Evolutionary conservation across 495 filamentous ascomycete genomes (phyloP), one percentile per base, ranked within the genome.

Genomic region (Penicillium steckii): DNA sequence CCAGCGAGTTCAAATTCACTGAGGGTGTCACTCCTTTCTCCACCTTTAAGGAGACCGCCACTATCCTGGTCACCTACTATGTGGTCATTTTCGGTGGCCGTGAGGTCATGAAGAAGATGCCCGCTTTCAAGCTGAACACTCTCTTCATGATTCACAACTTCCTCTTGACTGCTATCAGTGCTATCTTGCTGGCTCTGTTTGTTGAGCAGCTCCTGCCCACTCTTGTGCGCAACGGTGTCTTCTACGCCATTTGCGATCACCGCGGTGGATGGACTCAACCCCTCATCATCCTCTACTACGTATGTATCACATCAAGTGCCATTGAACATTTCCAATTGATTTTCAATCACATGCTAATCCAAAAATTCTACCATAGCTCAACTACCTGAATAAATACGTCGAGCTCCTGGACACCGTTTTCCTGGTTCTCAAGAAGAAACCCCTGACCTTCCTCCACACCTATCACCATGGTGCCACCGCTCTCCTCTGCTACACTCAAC

Each of bases 401-500:
- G 85, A 88, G 68, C 69, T 88, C 46, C 61, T 87, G 53, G 85
- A 88, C 65, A 88, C 85, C 50, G 75, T 84, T 62, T 88, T 88
- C 74, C 78, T 88, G 13, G 79, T 86, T 65, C 76, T 88, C 55
- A 88, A 88, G 74, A 88, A 87, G 78, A 88, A 88, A 69, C 85
- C 85, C n/a, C 66, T 88, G 68, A 88, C 85, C 60, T 88, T 88
- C 77, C 80, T 88, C 50, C 85, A 88, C 74, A 86, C 84, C 62
- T 88, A 88, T 67, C 85, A 88, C 76, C 85, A 88, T 67, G 85
- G 85, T 59, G 85, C 85, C 51, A 88, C 85, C 21, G 85, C 85
- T 46, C 75, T 86, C 24, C 77, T 88, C 38, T 88, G 85, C 79
- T 88, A 85, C 70, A 86, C 84, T 46, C 85, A 88, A 66, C 76